Evolutionary conservation across 345 rosid species (phyloP).

Genomic region (Erodium maritimum): DNA sequence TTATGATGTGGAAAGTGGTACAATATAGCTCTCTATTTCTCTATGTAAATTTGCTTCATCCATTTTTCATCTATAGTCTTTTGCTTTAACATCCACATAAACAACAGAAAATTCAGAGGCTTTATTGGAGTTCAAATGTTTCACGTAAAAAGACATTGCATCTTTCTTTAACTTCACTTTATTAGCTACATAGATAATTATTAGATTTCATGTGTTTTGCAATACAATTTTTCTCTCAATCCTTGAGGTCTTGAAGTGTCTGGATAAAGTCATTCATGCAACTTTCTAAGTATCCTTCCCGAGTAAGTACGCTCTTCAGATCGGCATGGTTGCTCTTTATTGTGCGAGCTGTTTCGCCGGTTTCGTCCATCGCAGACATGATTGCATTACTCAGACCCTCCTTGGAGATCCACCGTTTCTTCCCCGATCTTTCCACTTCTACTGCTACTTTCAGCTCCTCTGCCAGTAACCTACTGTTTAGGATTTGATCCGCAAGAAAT

Average conservation of each 20-base stretch:
- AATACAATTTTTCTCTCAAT: too few species aligned
- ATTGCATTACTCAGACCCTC: slow-evolving; percentile 32
- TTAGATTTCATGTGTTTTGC: too few species aligned
- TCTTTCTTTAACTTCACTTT: too few species aligned
- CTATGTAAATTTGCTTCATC: too few species aligned
- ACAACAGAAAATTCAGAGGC: too few species aligned
- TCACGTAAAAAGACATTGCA: too few species aligned
- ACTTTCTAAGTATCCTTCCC: not conserved
- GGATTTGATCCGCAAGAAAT: slow-evolving; percentile 25
- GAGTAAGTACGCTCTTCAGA: slow-evolving; percentile 9
- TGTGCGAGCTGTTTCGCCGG: slow-evolving; percentile 2
- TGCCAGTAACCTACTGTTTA: slow-evolving; percentile 27
- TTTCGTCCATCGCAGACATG: slow-evolving; percentile 29
- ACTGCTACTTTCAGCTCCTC: slow-evolving; percentile 32
- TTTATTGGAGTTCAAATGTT: too few species aligned
- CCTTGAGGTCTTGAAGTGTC: slow-evolving; percentile 1
- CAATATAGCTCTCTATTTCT: too few species aligned
- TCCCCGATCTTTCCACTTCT: slow-evolving; percentile 21
- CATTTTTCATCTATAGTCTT: too few species aligned
- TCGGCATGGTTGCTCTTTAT: slow-evolving; percentile 9
- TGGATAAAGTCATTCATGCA: slow-evolving; percentile 8
- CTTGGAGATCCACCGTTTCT: slow-evolving; percentile 38
- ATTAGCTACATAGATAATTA: too few species aligned
- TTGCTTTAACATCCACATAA: too few species aligned
- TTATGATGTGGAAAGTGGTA: too few species aligned